phyloP scores from a whole-genome alignment of 192 early-diverging fungal species.

The Backusella macrospora region DNA sequence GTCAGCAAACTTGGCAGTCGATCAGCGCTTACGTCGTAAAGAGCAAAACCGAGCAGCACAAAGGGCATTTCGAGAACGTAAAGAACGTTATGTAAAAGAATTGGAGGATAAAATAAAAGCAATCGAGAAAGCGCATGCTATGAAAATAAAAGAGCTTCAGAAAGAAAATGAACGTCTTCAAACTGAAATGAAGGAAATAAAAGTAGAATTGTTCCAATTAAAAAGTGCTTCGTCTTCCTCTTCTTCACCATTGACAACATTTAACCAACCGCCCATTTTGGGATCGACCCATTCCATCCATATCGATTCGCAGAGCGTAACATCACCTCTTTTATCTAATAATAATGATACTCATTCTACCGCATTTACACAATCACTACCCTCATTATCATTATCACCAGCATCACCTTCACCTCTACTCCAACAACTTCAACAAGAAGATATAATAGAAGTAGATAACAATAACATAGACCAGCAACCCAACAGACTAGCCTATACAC shows the following conservation, averaged over 20 bases:
- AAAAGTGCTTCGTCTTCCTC: not conserved
- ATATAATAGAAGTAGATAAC: not conserved
- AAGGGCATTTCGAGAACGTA: slow-evolving; percentile 84
- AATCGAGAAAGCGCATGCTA: slow-evolving; percentile 59
- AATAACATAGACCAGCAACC: not conserved
- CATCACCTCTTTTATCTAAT: no score
- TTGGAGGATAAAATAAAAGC: slow-evolving; percentile 77
- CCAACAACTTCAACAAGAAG: not conserved
- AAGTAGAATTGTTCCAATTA: not conserved
- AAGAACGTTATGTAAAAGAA: slow-evolving; percentile 79
- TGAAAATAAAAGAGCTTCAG: slow-evolving; percentile 42
- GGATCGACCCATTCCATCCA: not conserved
- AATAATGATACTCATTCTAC: no score
- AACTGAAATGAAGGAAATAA: not conserved
- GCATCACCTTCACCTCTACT: no score
- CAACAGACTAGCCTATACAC: not conserved
- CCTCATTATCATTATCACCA: no score
- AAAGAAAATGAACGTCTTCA: slow-evolving; percentile 12
- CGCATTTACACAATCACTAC: no score
- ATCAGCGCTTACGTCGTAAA: slow-evolving; percentile 32
- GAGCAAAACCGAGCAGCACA: slow-evolving; percentile 46
- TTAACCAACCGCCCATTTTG: not conserved
- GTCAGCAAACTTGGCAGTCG: not conserved
- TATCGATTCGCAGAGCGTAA: no score
- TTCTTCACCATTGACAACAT: not conserved